Evolutionary conservation across 306 rosid species (phyloP).

Genomic region (Acacia confusa): DNA sequence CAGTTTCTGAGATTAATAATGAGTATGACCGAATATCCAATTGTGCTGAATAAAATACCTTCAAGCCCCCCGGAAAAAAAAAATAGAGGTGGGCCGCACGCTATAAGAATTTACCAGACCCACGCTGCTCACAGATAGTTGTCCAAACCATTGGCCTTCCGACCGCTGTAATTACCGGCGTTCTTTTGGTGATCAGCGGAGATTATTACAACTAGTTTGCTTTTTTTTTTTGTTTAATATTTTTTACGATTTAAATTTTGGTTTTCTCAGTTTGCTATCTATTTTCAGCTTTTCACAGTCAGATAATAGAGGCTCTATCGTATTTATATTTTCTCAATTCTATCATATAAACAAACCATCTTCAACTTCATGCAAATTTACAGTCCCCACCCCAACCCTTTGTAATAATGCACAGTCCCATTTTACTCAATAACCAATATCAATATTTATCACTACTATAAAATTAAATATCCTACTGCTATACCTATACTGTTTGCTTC

Average conservation of each 20-base stretch:
- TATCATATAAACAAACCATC: no score
- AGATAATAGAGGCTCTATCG: background rate
- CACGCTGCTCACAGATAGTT: background rate
- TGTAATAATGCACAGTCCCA: background rate
- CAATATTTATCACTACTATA: background rate
- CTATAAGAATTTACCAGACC: background rate
- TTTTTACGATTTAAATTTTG: no score
- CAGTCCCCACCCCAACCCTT: background rate
- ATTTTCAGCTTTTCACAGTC: background rate
- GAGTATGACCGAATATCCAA: background rate
- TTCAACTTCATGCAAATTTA: background rate
- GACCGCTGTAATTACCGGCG: background rate
- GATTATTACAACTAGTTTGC: no score
- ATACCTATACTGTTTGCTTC: background rate
- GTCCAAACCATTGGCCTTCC: background rate
- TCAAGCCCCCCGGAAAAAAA: background rate
- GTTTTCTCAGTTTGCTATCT: background rate
- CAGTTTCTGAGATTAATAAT: background rate
- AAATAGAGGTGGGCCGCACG: background rate
- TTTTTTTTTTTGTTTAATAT: no score
- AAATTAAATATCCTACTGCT: no score
- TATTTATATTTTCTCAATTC: no score
- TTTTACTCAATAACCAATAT: background rate
- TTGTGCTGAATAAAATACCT: background rate
- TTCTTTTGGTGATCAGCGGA: background rate